A percentile compares a stretch with the other conserved stretches of the same genome.
These are phyloP conservation scores for Ramularia endophylla DNA, from an alignment of 2,329 filamentous ascomycete species.

Conservation along the genomic window DNA sequence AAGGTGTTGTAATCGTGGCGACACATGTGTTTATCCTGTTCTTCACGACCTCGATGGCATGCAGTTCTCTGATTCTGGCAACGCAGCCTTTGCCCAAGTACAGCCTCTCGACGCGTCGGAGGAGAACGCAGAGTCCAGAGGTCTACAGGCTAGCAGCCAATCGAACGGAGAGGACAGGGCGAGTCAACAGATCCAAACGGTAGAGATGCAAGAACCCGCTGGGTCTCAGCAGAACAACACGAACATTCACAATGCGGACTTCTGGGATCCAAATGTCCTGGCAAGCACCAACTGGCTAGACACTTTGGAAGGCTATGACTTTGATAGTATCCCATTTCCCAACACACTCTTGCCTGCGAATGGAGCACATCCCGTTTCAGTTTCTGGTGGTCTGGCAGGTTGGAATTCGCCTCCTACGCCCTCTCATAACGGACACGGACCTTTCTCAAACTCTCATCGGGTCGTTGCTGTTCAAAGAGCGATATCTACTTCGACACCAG, in stretches of 20 bases:
- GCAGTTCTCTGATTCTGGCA: slow-evolving; percentile 2
- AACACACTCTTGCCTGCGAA: neutral
- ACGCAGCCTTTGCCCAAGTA: too few relatives aligned
- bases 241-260: slow-evolving; percentile 7
- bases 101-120: too few relatives aligned
- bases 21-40: slow-evolving; percentile 24
- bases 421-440: too few relatives aligned
- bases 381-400: neutral
- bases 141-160: neutral
- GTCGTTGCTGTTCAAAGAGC: too few relatives aligned
- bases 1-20: slow-evolving; percentile 20
- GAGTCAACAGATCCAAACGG: slow-evolving; percentile 6
- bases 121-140: too few relatives aligned
- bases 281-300: slow-evolving; percentile 20
- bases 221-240: neutral
- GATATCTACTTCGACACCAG: too few relatives aligned
- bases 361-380: slow-evolving; percentile 1
- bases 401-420: neutral
- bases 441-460: too few relatives aligned
- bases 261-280: slow-evolving; percentile 17
- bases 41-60: slow-evolving; percentile 5
- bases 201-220: neutral
- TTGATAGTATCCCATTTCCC: slow-evolving; percentile 1
- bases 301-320: slow-evolving; percentile 4
- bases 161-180: slow-evolving; percentile 7